Percentiles rank a stretch among this genome's conserved stretches.
These are phyloP conservation scores for Russula olivacea DNA, from an alignment of 768 basidiomycete species.

Conservation along the genomic window DNA sequence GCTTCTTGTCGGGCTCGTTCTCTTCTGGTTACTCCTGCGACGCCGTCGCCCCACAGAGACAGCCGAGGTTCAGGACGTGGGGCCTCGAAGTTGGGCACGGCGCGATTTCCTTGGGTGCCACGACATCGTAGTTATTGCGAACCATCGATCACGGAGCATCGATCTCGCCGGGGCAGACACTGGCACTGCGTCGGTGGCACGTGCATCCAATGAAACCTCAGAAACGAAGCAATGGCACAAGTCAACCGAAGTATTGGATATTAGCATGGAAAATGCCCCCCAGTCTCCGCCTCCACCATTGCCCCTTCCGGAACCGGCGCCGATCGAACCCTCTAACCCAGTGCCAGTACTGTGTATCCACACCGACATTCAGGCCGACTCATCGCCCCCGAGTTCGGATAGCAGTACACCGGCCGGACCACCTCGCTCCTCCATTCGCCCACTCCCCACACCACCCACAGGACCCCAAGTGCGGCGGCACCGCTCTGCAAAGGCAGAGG, in stretches of 20 bases:
- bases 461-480: neutral
- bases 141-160: conserved; percentile 8
- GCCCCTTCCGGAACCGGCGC: neutral
- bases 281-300: neutral
- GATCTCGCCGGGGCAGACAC: conserved; percentile 11
- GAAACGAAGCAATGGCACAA: conserved; percentile 1
- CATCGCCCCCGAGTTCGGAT: neutral
- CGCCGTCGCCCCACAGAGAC: conserved; percentile 1
- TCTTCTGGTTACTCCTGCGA: conserved; percentile 12
- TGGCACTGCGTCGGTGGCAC: neutral
- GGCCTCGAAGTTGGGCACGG: conserved; percentile 1
- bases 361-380: neutral
- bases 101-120: neutral
- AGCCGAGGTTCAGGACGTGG: neutral
- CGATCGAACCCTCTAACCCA: conserved; percentile 6
- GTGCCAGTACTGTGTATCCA: conserved; percentile 2
- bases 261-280: conserved; percentile 12
- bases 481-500: conserved; percentile 9
- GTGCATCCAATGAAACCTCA: neutral
- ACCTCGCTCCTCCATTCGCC: conserved; percentile 7
- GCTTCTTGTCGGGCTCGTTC: conserved; percentile 6
- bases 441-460: conserved; percentile 9
- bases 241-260: conserved; percentile 11
- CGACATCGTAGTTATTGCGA: neutral
- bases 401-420: neutral